These are phyloP conservation scores for Botrytis paeoniae DNA, from an alignment of 2,329 filamentous ascomycete species.

Conservation along the genomic window DNA sequence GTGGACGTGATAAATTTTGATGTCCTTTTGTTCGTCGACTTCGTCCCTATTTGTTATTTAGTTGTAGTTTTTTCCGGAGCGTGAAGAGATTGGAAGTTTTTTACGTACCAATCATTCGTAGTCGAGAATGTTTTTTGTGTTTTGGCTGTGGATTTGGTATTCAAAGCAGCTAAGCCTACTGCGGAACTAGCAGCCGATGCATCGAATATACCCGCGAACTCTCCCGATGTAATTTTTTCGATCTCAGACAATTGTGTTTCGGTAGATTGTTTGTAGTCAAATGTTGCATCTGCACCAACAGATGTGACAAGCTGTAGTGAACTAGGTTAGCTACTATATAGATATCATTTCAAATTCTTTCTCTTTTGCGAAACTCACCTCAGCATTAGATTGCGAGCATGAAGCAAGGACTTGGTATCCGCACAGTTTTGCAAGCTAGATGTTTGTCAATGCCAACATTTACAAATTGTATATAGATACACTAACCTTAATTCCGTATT, in stretches of 20 bases:
- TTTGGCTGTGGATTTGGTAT: background rate
- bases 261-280: conserved; percentile 34
- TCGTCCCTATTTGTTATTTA: conserved; percentile 19
- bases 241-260: background rate
- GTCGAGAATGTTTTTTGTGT: conserved; percentile 17
- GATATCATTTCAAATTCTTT: too few species aligned
- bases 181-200: conserved; percentile 4
- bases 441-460: background rate
- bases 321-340: background rate
- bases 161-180: background rate
- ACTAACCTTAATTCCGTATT: conserved; percentile 37
- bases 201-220: conserved; percentile 13
- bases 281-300: conserved; percentile 38
- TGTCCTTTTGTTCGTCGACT: conserved; percentile 23
- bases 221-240: conserved; percentile 1
- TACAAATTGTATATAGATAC: background rate
- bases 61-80: background rate
- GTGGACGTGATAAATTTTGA: conserved; percentile 24
- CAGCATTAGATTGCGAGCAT: conserved; percentile 33
- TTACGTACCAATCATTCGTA: conserved; percentile 13
- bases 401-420: conserved; percentile 42
- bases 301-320: conserved; percentile 31
- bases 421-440: conserved; percentile 38
- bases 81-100: background rate
- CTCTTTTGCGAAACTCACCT: background rate